phyloP scores from a whole-genome alignment of 202 grass and related monocot species.

The Carex arenaria region DNA sequence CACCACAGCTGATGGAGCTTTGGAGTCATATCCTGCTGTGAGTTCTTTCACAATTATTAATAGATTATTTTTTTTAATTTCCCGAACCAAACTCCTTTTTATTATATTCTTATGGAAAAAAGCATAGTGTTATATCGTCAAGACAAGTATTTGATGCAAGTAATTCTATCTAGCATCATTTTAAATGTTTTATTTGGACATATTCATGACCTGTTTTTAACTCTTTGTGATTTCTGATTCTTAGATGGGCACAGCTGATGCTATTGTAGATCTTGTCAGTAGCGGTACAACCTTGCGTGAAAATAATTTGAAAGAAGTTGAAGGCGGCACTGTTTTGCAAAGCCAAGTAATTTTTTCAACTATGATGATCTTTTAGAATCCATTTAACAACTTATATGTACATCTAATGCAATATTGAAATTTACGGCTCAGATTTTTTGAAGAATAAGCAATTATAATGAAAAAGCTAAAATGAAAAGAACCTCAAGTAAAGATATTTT shows the following conservation, averaged over 20 bases:
- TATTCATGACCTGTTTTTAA: not conserved
- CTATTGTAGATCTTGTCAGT: slow-evolving; percentile 96
- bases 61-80: not conserved
- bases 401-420: slow-evolving; percentile 1
- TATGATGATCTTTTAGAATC: not conserved
- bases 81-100: not conserved
- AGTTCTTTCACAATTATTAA: slow-evolving; percentile 25
- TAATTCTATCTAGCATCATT: too few species aligned
- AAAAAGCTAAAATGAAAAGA: not conserved
- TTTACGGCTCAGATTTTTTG: not conserved
- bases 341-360: slow-evolving; percentile 59
- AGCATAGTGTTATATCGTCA: not conserved
- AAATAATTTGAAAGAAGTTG: slow-evolving; percentile 98
- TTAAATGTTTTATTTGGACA: not conserved
- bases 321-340: slow-evolving; percentile 85
- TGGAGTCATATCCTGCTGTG: slow-evolving; percentile 95
- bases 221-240: slow-evolving; percentile 14
- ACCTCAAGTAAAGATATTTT: not conserved
- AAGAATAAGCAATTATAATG: not conserved
- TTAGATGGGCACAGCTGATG: slow-evolving; percentile 97
- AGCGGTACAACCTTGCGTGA: slow-evolving; percentile 89
- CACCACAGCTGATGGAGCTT: slow-evolving; percentile 75
- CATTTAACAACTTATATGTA: not conserved
- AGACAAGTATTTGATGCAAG: not conserved
- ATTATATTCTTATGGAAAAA: not conserved